phyloP scores from a whole-genome alignment of 2,329 filamentous ascomycete species.

The Pezicula neosporulosa region DNA sequence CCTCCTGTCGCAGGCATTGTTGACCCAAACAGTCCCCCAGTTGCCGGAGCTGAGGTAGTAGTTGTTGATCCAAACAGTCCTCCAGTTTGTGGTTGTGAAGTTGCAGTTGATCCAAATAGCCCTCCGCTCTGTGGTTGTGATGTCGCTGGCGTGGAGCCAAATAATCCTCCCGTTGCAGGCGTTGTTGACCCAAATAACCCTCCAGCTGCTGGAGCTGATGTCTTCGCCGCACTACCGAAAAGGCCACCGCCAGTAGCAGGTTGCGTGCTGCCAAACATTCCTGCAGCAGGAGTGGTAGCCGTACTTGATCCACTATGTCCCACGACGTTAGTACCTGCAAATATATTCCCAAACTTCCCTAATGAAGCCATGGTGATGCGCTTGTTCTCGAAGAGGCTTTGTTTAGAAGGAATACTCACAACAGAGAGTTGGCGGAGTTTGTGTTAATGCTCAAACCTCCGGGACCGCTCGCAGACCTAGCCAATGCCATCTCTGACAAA shows the following conservation, averaged over 20 bases:
- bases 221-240: slow-evolving; percentile 13
- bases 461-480: slow-evolving; percentile 56
- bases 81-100: slow-evolving; percentile 18
- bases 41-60: slow-evolving; percentile 9
- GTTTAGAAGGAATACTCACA: slow-evolving; percentile 35
- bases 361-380: slow-evolving; percentile 15
- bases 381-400: neutral
- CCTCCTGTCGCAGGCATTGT: slow-evolving; percentile 17
- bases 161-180: slow-evolving; percentile 23
- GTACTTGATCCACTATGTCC: slow-evolving; percentile 22
- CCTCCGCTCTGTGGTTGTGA: slow-evolving; percentile 19
- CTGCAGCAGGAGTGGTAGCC: slow-evolving; percentile 22
- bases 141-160: slow-evolving; percentile 25
- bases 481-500: slow-evolving; percentile 27
- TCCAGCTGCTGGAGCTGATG: slow-evolving; percentile 7
- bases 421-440: slow-evolving; percentile 53
- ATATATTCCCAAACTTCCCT: slow-evolving; percentile 23
- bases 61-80: slow-evolving; percentile 15
- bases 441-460: slow-evolving; percentile 63
- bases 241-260: slow-evolving; percentile 17
- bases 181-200: slow-evolving; percentile 26
- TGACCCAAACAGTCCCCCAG: slow-evolving; percentile 24
- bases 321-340: slow-evolving; percentile 14
- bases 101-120: slow-evolving; percentile 23
- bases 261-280: slow-evolving; percentile 28